phyloP scores from a whole-genome alignment of 495 filamentous ascomycete genomes.

The Pyrenula massariospora region DNA sequence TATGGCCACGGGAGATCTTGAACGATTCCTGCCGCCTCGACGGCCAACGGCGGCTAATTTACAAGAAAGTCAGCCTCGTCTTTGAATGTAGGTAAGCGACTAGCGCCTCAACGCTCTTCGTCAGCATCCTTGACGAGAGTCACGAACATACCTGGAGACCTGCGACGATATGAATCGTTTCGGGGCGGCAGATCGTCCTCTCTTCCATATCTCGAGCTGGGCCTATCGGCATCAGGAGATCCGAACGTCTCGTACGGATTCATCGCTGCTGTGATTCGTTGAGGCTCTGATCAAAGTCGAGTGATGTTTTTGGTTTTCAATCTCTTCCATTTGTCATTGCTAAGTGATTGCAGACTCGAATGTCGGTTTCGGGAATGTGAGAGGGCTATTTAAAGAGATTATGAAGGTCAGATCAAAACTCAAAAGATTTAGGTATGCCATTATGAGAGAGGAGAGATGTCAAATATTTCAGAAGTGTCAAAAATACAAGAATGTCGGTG shows the following conservation, averaged over 20 bases:
- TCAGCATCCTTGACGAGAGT: slow-evolving; percentile 6
- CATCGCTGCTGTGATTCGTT: slow-evolving; percentile 2
- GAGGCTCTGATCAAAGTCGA: too few relatives aligned
- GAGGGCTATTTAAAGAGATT: not conserved
- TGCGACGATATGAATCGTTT: slow-evolving; percentile 33
- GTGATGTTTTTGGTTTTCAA: too few relatives aligned
- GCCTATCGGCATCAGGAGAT: slow-evolving; percentile 8
- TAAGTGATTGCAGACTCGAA: not conserved
- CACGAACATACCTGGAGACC: slow-evolving; percentile 36
- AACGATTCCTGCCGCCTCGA: slow-evolving; percentile 40
- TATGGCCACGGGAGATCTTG: slow-evolving; percentile 59
- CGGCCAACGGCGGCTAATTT: slow-evolving; percentile 37
- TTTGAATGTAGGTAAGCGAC: not conserved
- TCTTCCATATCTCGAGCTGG: slow-evolving; percentile 10
- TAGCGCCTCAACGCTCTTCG: slow-evolving; percentile 15
- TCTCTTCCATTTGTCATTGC: not conserved
- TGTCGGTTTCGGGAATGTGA: not conserved
- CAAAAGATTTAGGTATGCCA: slow-evolving; percentile 1
- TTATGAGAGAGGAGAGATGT: slow-evolving; percentile 9
- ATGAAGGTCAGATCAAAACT: slow-evolving; percentile 1
- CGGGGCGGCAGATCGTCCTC: slow-evolving; percentile 5
- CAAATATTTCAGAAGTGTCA: slow-evolving; percentile 5
- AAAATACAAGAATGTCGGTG: slow-evolving; percentile 44
- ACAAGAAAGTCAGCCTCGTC: slow-evolving; percentile 3
- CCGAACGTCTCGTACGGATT: slow-evolving; percentile 9